These are phyloP conservation scores for Sphaerosporella brunnea DNA, from an alignment of 495 filamentous ascomycete species.

Conservation along the genomic window DNA sequence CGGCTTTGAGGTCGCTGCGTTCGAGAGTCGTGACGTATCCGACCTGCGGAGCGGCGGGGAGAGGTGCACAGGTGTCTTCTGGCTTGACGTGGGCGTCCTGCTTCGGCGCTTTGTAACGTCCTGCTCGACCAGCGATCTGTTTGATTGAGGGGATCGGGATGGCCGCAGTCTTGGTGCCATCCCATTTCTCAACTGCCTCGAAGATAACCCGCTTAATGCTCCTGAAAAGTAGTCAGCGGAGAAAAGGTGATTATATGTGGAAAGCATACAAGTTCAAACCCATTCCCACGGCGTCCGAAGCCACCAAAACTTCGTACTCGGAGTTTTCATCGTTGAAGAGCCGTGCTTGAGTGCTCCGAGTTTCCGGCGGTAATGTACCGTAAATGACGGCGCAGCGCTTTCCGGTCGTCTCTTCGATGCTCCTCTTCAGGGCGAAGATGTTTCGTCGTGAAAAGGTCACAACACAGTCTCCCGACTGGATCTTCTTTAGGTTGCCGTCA, in stretches of 20 bases:
- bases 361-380: slow-evolving; percentile 80
- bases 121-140: slow-evolving; percentile 88
- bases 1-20: slow-evolving; percentile 42
- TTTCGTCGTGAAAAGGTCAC: slow-evolving; percentile 65
- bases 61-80: slow-evolving; percentile 5
- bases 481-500: slow-evolving; percentile 39
- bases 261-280: slow-evolving; percentile 63
- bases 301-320: slow-evolving; percentile 85
- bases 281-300: slow-evolving; percentile 96
- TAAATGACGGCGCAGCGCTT: slow-evolving; percentile 81
- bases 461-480: slow-evolving; percentile 79
- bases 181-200: slow-evolving; percentile 51
- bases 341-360: slow-evolving; percentile 69
- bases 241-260: background rate
- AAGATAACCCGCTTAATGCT: slow-evolving; percentile 86
- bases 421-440: slow-evolving; percentile 61
- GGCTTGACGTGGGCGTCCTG: slow-evolving; percentile 1
- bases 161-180: slow-evolving; percentile 33
- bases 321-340: slow-evolving; percentile 89
- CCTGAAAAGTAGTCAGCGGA: slow-evolving; percentile 26
- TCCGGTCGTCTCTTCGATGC: slow-evolving; percentile 59
- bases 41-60: slow-evolving; percentile 28
- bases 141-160: slow-evolving; percentile 65
- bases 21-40: slow-evolving; percentile 75
- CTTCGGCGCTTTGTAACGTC: slow-evolving; percentile 44